Conservation (phyloP, 176 grass and related monocot genomes). For the Cymbopogon citratus region DNA sequence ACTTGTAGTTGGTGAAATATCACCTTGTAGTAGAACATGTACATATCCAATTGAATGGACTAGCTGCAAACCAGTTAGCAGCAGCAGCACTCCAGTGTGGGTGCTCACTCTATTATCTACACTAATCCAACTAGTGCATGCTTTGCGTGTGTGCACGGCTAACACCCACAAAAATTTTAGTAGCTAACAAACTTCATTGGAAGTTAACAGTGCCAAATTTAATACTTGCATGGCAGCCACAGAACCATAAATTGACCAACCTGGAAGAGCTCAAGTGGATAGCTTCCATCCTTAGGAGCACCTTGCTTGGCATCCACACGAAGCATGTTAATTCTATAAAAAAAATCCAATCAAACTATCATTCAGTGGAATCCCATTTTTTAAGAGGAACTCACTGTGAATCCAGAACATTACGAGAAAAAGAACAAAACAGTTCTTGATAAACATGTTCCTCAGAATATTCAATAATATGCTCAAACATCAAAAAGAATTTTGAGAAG, state of each 20-base stretch:
- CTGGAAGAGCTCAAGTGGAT: conserved; percentile 92
- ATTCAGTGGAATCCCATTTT: conserved; percentile 12
- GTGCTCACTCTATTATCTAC: neutral
- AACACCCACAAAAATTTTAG: neutral
- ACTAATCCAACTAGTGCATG: neutral
- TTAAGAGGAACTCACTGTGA: neutral
- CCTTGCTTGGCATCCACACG: conserved; percentile 95
- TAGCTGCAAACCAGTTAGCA: neutral
- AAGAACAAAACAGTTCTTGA: neutral
- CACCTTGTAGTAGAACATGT: neutral
- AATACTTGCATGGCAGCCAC: neutral
- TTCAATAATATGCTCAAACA: neutral
- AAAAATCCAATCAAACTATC: conserved; percentile 11
- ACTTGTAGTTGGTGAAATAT: neutral
- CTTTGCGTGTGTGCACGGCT: neutral
- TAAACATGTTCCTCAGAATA: neutral
- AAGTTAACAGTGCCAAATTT: neutral
- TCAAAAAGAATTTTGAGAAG: neutral
- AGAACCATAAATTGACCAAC: conserved; percentile 33
- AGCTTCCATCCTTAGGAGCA: conserved; percentile 95
- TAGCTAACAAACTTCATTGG: neutral
- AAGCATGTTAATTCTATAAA: conserved; percentile 84
- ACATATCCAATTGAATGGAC: neutral
- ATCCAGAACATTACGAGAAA: neutral
- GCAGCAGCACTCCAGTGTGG: too few species aligned